These are phyloP conservation scores for Pythium aristosporum DNA, from an alignment of 352 stramenopile species.

Conservation along the genomic window DNA sequence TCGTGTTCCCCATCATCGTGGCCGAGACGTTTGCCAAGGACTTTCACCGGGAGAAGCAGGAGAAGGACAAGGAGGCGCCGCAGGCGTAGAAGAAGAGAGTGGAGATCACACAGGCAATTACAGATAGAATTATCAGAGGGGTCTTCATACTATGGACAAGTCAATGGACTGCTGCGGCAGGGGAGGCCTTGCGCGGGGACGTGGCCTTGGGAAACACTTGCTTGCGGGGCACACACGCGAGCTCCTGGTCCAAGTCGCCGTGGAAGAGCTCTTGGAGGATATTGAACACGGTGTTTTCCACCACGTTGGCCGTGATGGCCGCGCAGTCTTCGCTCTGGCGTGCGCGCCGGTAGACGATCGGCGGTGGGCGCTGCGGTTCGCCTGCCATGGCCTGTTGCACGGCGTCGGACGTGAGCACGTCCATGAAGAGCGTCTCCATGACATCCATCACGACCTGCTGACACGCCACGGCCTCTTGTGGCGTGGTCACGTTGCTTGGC, in stretches of 20 bases:
- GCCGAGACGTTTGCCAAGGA: constrained; percentile 99
- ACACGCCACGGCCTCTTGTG: constrained; percentile 22
- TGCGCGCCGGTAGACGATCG: constrained; percentile 28
- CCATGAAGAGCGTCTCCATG: constrained; percentile 57
- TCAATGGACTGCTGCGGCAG: neutral
- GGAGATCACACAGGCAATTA: neutral
- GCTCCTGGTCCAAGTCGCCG: constrained; percentile 65
- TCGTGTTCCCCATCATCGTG: constrained; percentile 99
- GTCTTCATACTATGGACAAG: neutral
- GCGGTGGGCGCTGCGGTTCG: constrained; percentile 17
- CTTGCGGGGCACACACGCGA: constrained; percentile 66
- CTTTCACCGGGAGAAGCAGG: constrained; percentile 55
- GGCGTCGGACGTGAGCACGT: constrained; percentile 50
- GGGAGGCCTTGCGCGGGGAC: constrained; percentile 18
- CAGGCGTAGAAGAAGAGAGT: neutral
- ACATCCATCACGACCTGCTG: constrained; percentile 49
- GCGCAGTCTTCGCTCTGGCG: constrained; percentile 64
- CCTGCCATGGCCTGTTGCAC: constrained; percentile 45
- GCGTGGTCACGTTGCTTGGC: neutral
- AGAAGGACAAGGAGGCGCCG: constrained; percentile 11
- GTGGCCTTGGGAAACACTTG: constrained; percentile 41
- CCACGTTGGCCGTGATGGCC: constrained; percentile 49
- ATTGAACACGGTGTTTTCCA: constrained; percentile 84
- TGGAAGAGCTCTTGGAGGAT: constrained; percentile 84
- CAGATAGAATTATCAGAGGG: neutral